These are phyloP conservation scores for Erucastrum elatum DNA, from an alignment of 345 rosid species.

Conservation along the genomic window DNA sequence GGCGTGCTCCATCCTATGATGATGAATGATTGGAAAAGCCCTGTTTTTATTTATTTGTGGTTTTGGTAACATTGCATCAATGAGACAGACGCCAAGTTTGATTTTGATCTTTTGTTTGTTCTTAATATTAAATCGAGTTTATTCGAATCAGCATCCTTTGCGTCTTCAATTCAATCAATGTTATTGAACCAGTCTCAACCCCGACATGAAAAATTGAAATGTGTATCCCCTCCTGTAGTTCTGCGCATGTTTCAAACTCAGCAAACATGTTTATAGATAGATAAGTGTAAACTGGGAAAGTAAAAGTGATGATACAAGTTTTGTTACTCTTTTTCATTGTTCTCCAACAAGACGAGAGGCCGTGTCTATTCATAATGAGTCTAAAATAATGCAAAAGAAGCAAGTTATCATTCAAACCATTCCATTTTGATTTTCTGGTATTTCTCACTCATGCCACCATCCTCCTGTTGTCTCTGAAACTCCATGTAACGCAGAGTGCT, in stretches of 20 bases:
- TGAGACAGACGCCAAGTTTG: slow-evolving; percentile 27
- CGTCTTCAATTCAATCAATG: neutral
- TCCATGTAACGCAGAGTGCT: slow-evolving; percentile 70
- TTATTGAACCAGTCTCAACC: neutral
- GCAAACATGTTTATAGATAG: slow-evolving; percentile 17
- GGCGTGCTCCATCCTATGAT: slow-evolving; percentile 86
- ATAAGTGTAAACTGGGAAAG: neutral
- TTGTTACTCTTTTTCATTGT: neutral
- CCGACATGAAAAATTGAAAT: neutral
- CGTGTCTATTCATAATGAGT: slow-evolving; percentile 5
- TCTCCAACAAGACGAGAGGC: slow-evolving; percentile 6
- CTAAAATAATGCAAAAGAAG: slow-evolving; percentile 3
- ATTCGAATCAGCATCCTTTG: slow-evolving; percentile 15
- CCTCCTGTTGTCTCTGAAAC: slow-evolving; percentile 93
- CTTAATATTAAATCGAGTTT: slow-evolving; percentile 26
- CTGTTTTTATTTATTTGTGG: slow-evolving; percentile 16
- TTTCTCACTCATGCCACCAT: slow-evolving; percentile 77
- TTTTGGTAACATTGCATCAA: slow-evolving; percentile 29
- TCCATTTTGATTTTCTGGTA: slow-evolving; percentile 68
- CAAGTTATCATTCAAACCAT: slow-evolving; percentile 29
- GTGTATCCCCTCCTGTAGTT: neutral
- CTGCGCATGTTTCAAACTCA: neutral
- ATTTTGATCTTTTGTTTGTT: slow-evolving; percentile 17
- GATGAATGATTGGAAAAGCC: slow-evolving; percentile 18
- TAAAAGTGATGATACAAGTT: slow-evolving; percentile 11